Evolutionary conservation across 345 rosid species (phyloP), one percentile per base, ranked within the genome.

Genomic region (Linum tenue): DNA sequence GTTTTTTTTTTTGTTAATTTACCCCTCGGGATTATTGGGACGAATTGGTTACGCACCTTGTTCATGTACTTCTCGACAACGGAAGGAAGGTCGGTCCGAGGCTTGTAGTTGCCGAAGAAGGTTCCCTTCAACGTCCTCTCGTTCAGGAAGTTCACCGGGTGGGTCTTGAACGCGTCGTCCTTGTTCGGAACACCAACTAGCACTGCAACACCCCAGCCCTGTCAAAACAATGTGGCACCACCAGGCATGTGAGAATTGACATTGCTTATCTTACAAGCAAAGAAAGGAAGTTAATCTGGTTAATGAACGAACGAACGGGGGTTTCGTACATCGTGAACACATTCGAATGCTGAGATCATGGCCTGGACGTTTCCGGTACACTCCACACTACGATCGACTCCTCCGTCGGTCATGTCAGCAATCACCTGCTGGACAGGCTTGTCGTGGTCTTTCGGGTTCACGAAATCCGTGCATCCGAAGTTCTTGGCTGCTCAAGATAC

Each of bases 371-470:
- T 76, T 72, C 85, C 80, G 0, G 82, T 81, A 57, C 85, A 78
- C 64, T 81, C 80, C 5, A 78, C 77, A 17, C 85, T 81, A 17
- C 80, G 68, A 16, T 81, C 85, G 0, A 76, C 85, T 69, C 82
- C 85, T 56, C 85, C 85, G 11, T 50, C 71, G 4, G 78, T 81
- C 82, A 81, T 78, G 37, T 78, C 85, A 66, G 77, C 80, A 57
- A 81, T 76, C 67, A 73, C 80, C 84, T 73, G 72, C 16, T 73
- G 72, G 31, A 72, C 68, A 31, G 71, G 72, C 31, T 59, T 73
- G 12, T 58, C 40, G 31, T 73, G 48, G 17, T 73, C 67, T 39
- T 70, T 59, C 4, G 69, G 64, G 41, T 59, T 64, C 40, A 73
- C 65, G 59, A 72, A 67, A 60, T 72, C 76, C 1, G 60, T 67